Base-by-base conservation (phyloP, 805 yeast species). In the Dipodascus albidus region DNA sequence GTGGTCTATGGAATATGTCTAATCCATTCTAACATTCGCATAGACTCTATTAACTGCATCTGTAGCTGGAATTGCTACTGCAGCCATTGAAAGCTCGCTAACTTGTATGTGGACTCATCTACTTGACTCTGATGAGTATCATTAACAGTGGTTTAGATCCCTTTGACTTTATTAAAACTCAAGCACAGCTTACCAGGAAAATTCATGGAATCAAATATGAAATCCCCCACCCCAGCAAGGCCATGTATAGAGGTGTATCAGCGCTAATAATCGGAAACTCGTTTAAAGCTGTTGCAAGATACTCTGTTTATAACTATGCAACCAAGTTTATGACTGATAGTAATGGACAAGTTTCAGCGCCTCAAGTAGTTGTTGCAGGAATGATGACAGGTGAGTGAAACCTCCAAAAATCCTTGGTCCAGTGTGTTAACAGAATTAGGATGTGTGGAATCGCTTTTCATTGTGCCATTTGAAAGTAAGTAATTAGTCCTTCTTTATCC, bases 291-390 rank as follows among this genome's bases (percentile, higher is more conserved):
- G 73, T 79, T 3, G 78, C 88, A 3, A 70, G 98, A 54, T 81
- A 90, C 61, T 71, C 82, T 23, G 77, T 84, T 50, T 91, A 86
- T 71, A 85, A 87, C 57, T 79, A 81, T 70, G 81, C 84, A 54
- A 80, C 88, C 22, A 77, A 81, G 61, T 78, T 85, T 65, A 74
- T 77, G 85, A 74, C 82, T 2, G 78, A 77, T 24, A 77, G 74
- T 19, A 69, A 68, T 52, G 79, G 81, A n/a, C 76, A 80, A 57
- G 60, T 55, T 17, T 57, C 68, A 20, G 95, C 95, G 0, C 91
- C 95, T 8, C 75, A 88, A 60, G 76, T 87, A 44, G 85, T 87
- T 4, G 81, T 85, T 55, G 96, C 96, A 2, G 96, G 95, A 8
- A 60, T 78, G 58, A 77, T 87, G 72, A 85, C 96, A 3, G 98